phyloP scores from a whole-genome alignment of 192 early-diverging fungal genomes.

The Chytriomyces sp. region DNA sequence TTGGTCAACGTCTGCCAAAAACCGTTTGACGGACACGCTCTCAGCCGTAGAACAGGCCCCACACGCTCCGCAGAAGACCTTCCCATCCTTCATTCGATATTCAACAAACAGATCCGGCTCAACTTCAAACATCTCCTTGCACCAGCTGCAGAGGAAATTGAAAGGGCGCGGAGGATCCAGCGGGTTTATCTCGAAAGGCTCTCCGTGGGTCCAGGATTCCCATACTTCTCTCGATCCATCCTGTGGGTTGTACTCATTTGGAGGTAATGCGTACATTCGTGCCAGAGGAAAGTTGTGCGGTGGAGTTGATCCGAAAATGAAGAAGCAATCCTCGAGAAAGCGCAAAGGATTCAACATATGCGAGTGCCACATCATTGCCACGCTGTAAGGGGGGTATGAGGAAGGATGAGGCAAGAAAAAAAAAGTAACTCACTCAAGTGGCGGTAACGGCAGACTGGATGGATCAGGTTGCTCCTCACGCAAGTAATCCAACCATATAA shows the following conservation, averaged over 20 bases:
- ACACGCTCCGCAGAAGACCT: slow-evolving; percentile 34
- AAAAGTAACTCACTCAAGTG: slow-evolving; percentile 16
- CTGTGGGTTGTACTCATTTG: no score
- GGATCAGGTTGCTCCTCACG: slow-evolving; percentile 36
- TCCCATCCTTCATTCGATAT: slow-evolving; percentile 41
- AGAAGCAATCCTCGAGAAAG: slow-evolving; percentile 63
- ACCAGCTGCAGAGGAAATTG: slow-evolving; percentile 41
- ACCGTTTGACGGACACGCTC: slow-evolving; percentile 30
- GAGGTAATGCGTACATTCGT: slow-evolving; percentile 44
- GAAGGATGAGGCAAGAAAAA: not conserved
- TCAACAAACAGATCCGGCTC: slow-evolving; percentile 27
- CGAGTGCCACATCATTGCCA: slow-evolving; percentile 62
- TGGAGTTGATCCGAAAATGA: slow-evolving; percentile 42
- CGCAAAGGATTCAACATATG: slow-evolving; percentile 60
- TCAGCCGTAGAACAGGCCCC: slow-evolving; percentile 14
- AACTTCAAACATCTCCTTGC: not conserved
- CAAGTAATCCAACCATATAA: slow-evolving; percentile 52
- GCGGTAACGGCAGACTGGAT: slow-evolving; percentile 45
- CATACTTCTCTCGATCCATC: slow-evolving; percentile 31
- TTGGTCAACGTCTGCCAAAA: slow-evolving; percentile 32
- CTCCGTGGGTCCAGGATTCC: slow-evolving; percentile 40
- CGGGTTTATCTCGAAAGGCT: slow-evolving; percentile 12
- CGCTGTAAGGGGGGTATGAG: slow-evolving; percentile 41
- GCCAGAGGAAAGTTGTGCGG: slow-evolving; percentile 56
- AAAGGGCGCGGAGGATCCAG: slow-evolving; percentile 16